Percentiles rank a stretch among this genome's conserved stretches.
Evolutionary conservation across 257 asterid species (phyloP).

Genomic region (Nicotiana knightiana): DNA sequence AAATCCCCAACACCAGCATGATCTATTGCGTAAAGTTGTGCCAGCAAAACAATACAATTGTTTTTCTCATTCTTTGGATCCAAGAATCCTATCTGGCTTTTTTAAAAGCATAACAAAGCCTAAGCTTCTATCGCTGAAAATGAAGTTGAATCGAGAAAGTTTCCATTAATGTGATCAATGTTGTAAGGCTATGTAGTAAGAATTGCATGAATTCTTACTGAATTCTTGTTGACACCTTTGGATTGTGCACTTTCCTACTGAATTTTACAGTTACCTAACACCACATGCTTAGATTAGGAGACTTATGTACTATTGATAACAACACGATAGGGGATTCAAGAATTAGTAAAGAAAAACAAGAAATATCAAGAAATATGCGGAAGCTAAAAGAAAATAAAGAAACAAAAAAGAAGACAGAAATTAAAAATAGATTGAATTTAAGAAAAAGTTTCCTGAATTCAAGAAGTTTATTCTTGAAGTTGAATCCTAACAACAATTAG

Average conservation of each 20-base stretch:
- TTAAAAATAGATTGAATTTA: too few species aligned
- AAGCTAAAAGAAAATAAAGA: too few species aligned
- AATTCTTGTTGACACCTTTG: not conserved
- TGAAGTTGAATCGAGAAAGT: not conserved
- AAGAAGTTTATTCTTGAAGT: too few species aligned
- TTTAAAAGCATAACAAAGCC: not conserved
- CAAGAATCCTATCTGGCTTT: not conserved
- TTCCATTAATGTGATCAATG: not conserved
- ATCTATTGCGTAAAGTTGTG: not conserved
- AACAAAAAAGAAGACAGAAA: too few species aligned
- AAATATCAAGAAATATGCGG: too few species aligned
- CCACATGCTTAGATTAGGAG: not conserved
- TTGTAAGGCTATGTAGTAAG: not conserved
- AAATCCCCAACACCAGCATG: conserved; percentile 17
- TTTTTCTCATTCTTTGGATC: conserved; percentile 21
- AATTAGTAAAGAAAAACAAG: too few species aligned
- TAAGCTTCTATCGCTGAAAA: not conserved
- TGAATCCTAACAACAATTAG: too few species aligned
- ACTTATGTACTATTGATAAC: not conserved
- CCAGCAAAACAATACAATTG: not conserved
- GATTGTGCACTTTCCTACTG: not conserved
- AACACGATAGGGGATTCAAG: too few species aligned
- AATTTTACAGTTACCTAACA: not conserved
- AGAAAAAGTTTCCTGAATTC: too few species aligned
- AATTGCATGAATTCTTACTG: not conserved